phyloP scores from a whole-genome alignment of 768 basidiomycete genomes.

The Hortiboletus campestris region DNA sequence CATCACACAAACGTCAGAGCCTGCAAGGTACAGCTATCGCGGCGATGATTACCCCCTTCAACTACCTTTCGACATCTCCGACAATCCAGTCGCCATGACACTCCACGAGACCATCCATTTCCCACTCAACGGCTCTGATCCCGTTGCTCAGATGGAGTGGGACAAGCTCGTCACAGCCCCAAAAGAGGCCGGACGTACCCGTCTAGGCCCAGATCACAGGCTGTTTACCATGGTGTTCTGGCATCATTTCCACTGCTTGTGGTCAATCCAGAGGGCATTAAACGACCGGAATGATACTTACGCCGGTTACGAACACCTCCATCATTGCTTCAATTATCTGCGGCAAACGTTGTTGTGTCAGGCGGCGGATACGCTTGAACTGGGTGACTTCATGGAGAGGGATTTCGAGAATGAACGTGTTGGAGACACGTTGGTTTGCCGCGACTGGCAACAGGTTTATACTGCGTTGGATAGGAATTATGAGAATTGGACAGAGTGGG shows the following conservation, averaged over 20 bases:
- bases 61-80: neutral
- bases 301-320: conserved; percentile 7
- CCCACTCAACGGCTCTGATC: conserved; percentile 5
- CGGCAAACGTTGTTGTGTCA: conserved; percentile 14
- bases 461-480: conserved; percentile 4
- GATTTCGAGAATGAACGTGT: conserved; percentile 9
- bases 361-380: conserved; percentile 13
- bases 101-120: conserved; percentile 14
- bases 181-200: conserved; percentile 6
- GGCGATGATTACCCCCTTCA: conserved; percentile 11
- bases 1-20: neutral
- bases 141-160: conserved; percentile 8
- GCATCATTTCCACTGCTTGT: conserved; percentile 15
- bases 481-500: conserved; percentile 8
- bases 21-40: conserved; percentile 6
- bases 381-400: conserved; percentile 16
- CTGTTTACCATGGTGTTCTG: conserved; percentile 10
- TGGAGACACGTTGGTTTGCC: conserved; percentile 15
- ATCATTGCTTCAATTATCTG: conserved; percentile 16
- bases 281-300: conserved; percentile 8
- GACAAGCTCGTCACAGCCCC: conserved; percentile 6
- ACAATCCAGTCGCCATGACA: conserved; percentile 10
- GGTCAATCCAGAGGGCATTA: conserved; percentile 12
- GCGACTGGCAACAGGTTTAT: conserved; percentile 9
- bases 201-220: conserved; percentile 14